phyloP scores from a whole-genome alignment of 2,329 filamentous ascomycete genomes.

The Diplodia seriata region DNA sequence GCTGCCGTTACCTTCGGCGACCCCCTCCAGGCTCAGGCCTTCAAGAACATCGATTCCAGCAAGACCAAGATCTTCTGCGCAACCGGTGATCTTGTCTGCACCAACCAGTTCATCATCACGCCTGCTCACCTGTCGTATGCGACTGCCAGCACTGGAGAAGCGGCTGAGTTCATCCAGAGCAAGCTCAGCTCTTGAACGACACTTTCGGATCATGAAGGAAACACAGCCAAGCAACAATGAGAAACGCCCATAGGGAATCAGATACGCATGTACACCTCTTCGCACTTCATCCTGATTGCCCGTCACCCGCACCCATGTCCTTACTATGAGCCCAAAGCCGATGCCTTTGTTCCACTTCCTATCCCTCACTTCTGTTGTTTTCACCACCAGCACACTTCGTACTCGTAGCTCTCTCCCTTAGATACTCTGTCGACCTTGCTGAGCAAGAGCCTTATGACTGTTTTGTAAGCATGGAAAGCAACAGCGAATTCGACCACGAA shows the following conservation, averaged over 20 bases:
- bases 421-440: no score
- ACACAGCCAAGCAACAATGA: not conserved
- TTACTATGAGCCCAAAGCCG: not conserved
- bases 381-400: not conserved
- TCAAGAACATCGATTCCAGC: conserved; percentile 4
- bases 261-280: not conserved
- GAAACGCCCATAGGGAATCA: not conserved
- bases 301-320: not conserved
- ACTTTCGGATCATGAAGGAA: not conserved
- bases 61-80: conserved; percentile 26
- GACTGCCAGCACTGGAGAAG: not conserved
- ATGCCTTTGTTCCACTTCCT: not conserved
- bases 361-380: not conserved
- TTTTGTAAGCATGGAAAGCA: no score
- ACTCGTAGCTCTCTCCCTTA: no score
- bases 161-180: conserved; percentile 5
- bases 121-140: conserved; percentile 17
- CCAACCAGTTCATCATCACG: conserved; percentile 20
- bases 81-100: conserved; percentile 20
- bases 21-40: conserved; percentile 43
- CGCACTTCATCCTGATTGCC: not conserved
- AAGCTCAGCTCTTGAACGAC: not conserved
- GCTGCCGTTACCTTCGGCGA: conserved; percentile 48
- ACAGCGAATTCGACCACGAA: no score
- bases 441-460: no score